Base-by-base conservation (phyloP, 2,329 filamentous ascomycete species). In the Zymoseptoria tritici region DNA sequence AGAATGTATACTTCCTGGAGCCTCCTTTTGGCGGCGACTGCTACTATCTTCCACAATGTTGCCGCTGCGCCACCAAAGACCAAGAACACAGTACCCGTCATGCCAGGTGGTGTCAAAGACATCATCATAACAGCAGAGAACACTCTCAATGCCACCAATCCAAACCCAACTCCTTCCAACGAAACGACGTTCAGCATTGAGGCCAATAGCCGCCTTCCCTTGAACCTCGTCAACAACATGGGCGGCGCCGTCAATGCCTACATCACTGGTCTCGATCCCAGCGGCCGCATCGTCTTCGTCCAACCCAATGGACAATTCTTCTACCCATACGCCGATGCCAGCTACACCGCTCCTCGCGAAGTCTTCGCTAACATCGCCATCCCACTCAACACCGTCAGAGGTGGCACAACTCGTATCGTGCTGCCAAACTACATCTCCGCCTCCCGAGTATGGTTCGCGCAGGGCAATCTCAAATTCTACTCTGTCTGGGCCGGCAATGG, bases 391-490 rank as follows among this genome's bases (percentile, higher is more conserved):
- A 52, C 50, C 9, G 61, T 53, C 0, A 57, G 70, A 21, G 77
- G 78, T 0, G 66, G 71, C 55, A 76, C 71, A 0, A 71, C 77
- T 29, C 68, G 80, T 4, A 72, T 83, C 16, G 72, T 78, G 0
- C 76, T 84, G n/a, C 75, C 78, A 2, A 73, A 75, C 4, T 72
- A 75, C n/a, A 67, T 80, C 49, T 66, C 63, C 46, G 73, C 75
- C 0, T 78, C 74, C 0, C 76, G 79, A 3, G 68, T 81, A 21
- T 80, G 79, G 72, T 79, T 80, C 62, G 71, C 76, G n/a, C 73
- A 76, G 21, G 76, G 76, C 4, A 64, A 74, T 2, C 71, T 80
- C 22, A 62, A 70, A 8, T 80, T 81, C 60, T 79, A 71, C 64
- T 75, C 76, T 52, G 74, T 79, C 22, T 63, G 61, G 36, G 69